A percentile compares a stretch with the other conserved stretches of the same genome.
phyloP scores from a whole-genome alignment of 2,329 filamentous ascomycete species.

The Xylariaceae sp. region DNA sequence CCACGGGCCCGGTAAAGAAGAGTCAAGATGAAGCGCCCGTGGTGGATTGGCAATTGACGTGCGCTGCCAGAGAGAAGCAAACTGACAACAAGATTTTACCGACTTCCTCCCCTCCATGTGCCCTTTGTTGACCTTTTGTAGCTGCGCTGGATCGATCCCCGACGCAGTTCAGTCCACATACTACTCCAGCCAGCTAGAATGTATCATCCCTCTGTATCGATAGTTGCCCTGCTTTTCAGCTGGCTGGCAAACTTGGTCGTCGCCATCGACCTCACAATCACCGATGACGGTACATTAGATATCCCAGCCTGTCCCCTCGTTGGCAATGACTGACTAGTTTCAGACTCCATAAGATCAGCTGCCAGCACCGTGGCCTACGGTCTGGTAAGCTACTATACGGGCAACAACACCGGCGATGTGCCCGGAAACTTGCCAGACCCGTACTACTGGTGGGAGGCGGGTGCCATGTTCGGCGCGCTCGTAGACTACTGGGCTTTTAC shows the following conservation, averaged over 20 bases:
- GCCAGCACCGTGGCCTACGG: conserved; percentile 30
- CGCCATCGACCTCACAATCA: conserved; percentile 23
- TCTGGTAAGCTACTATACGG: conserved; percentile 29
- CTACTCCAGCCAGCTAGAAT: no score
- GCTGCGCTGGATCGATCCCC: no score
- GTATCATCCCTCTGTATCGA: no score
- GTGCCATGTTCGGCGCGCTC: conserved; percentile 66
- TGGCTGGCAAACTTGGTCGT: background rate
- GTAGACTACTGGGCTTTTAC: conserved; percentile 71
- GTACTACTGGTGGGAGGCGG: conserved; percentile 75
- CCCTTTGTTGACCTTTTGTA: no score
- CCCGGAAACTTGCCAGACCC: conserved; percentile 55
- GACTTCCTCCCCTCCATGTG: no score
- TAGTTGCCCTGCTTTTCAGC: background rate
- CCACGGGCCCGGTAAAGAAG: no score
- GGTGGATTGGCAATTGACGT: no score
- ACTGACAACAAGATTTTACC: no score
- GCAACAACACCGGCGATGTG: conserved; percentile 53
- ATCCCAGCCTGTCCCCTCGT: conserved; percentile 15
- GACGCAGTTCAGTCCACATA: no score
- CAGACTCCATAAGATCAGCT: conserved; percentile 45
- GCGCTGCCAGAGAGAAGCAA: no score
- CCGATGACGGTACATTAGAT: conserved; percentile 26
- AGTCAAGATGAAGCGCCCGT: no score
- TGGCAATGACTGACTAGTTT: conserved; percentile 21